Evolutionary conservation across 2,329 filamentous ascomycete genomes (phyloP).

Genomic region (Colletotrichum sidae): DNA sequence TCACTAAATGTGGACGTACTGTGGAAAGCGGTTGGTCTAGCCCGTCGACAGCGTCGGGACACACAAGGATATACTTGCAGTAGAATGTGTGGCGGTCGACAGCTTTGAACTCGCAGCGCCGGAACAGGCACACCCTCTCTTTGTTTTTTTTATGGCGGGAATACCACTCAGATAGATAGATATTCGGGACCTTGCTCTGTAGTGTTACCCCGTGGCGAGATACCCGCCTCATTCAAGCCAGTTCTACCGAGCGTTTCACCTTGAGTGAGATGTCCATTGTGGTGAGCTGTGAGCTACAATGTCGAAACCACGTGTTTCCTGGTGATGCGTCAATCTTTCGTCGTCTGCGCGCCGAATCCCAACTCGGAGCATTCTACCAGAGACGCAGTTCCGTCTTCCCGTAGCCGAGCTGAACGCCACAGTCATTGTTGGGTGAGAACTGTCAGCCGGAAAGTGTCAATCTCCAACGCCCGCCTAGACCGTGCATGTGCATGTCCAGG

Average conservation of each 20-base stretch:
- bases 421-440: too few species aligned
- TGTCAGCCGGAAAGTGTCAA: too few species aligned
- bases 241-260: slow-evolving; percentile 18
- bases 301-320: too few species aligned
- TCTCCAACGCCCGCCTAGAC: too few species aligned
- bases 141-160: slow-evolving; percentile 7
- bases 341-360: too few species aligned
- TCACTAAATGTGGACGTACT: slow-evolving; percentile 21
- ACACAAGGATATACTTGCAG: slow-evolving; percentile 19
- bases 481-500: too few species aligned
- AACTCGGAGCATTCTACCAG: too few species aligned
- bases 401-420: too few species aligned
- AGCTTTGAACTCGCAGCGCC: not conserved
- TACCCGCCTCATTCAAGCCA: slow-evolving; percentile 6
- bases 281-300: not conserved
- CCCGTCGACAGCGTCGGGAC: slow-evolving; percentile 1
- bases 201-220: slow-evolving; percentile 17
- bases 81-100: slow-evolving; percentile 5
- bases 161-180: slow-evolving; percentile 33
- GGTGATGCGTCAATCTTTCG: too few species aligned
- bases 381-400: too few species aligned
- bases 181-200: not conserved
- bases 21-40: not conserved
- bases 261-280: not conserved
- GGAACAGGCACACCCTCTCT: not conserved